Conservation (phyloP, 169 alveolate genomes). For the Eimeria sp. region DNA sequence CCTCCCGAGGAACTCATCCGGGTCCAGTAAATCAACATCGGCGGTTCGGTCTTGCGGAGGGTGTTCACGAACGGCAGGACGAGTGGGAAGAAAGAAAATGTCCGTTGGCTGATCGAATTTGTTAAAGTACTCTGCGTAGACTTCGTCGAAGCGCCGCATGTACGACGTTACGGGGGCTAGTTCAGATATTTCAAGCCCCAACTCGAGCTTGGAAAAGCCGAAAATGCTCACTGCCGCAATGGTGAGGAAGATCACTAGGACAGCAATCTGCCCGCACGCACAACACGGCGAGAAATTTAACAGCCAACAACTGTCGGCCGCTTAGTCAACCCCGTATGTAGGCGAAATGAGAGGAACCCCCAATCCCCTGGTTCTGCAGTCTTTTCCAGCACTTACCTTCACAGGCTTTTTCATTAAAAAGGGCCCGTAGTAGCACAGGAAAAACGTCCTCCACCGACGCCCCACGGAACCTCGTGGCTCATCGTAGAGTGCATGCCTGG, state of each 20-base stretch:
- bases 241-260: slow-evolving; percentile 81
- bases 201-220: slow-evolving; percentile 87
- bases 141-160: slow-evolving; percentile 85
- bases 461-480: slow-evolving; percentile 90
- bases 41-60: neutral
- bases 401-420: slow-evolving; percentile 84
- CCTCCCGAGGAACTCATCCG: slow-evolving; percentile 46
- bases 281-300: neutral
- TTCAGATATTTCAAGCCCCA: slow-evolving; percentile 87
- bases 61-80: neutral
- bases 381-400: slow-evolving; percentile 53
- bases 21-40: slow-evolving; percentile 48
- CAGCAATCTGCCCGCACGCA: slow-evolving; percentile 68
- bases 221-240: slow-evolving; percentile 84
- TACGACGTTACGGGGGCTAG: slow-evolving; percentile 87
- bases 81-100: slow-evolving; percentile 83
- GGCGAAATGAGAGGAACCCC: too few relatives aligned
- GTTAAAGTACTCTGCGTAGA: slow-evolving; percentile 83
- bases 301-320: neutral
- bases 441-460: slow-evolving; percentile 84
- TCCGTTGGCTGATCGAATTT: slow-evolving; percentile 88
- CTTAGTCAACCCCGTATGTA: too few relatives aligned
- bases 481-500: slow-evolving; percentile 78
- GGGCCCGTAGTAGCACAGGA: slow-evolving; percentile 86
- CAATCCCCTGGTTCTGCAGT: neutral